phyloP scores from a whole-genome alignment of 805 yeast species.

The Candida broadrunensis region DNA sequence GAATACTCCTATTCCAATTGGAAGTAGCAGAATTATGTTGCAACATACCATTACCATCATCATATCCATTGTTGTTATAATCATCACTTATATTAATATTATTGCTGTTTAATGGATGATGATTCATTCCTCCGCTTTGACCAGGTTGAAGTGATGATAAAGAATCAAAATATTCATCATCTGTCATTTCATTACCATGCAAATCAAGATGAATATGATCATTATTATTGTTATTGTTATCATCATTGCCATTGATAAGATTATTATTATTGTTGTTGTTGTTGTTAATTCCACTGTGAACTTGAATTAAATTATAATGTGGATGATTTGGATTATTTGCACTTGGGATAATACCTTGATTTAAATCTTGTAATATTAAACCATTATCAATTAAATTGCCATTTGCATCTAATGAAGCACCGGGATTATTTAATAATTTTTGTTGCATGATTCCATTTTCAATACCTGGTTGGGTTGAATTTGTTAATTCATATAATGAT shows the following conservation, averaged over 20 bases:
- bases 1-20: conserved; percentile 94
- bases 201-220: conserved; percentile 17
- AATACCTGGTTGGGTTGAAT: conserved; percentile 42
- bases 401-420: conserved; percentile 38
- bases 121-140: conserved; percentile 9
- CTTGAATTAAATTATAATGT: conserved; percentile 13
- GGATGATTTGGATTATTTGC: conserved; percentile 23
- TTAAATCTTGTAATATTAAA: conserved; percentile 26
- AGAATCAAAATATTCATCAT: conserved; percentile 43
- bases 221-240: conserved; percentile 4
- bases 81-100: background rate
- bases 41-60: conserved; percentile 27
- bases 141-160: conserved; percentile 32
- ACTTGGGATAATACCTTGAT: conserved; percentile 19
- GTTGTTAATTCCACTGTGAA: conserved; percentile 13
- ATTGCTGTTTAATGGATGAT: no score
- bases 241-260: conserved; percentile 8
- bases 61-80: conserved; percentile 19
- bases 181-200: conserved; percentile 33
- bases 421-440: conserved; percentile 35
- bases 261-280: conserved; percentile 5
- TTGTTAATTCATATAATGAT: conserved; percentile 80
- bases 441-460: conserved; percentile 40
- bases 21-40: conserved; percentile 47
- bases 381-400: conserved; percentile 40